A percentile compares a stretch with the other conserved stretches of the same genome.
Conservation (phyloP, 1,139 yeast species). For the Hansenula sp. region DNA sequence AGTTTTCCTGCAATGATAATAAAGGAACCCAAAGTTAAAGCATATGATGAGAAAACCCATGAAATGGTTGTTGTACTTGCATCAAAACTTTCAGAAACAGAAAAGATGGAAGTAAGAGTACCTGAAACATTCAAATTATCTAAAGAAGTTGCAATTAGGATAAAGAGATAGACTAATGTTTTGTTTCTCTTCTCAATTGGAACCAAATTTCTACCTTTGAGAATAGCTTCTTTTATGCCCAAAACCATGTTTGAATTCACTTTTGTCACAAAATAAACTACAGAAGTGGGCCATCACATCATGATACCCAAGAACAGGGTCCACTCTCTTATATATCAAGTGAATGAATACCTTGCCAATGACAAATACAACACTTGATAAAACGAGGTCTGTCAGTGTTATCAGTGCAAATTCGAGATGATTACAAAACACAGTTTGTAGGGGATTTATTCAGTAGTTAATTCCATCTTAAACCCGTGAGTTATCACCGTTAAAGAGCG, state of each 20-base stretch:
- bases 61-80: constrained; percentile 23
- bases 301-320: too few species aligned
- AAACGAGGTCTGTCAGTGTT: too few species aligned
- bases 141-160: constrained; percentile 11
- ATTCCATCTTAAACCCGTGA: too few species aligned
- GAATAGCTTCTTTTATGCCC: not conserved
- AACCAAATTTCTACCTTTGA: constrained; percentile 3
- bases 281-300: too few species aligned
- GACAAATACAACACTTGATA: too few species aligned
- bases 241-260: not conserved
- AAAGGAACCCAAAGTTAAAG: constrained; percentile 32
- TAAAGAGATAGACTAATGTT: constrained; percentile 3
- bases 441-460: too few species aligned
- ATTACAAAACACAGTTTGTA: too few species aligned
- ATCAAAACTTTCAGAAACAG: constrained; percentile 22
- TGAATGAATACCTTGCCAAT: too few species aligned
- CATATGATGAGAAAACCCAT: constrained; percentile 34
- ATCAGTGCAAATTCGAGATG: too few species aligned
- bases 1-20: constrained; percentile 32
- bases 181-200: constrained; percentile 12
- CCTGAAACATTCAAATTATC: constrained; percentile 27
- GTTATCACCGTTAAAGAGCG: too few species aligned
- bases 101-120: constrained; percentile 20
- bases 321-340: too few species aligned
- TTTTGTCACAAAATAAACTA: too few species aligned